phyloP scores from a whole-genome alignment of 148 eudicot genomes.

The Heliosperma pusillum region DNA sequence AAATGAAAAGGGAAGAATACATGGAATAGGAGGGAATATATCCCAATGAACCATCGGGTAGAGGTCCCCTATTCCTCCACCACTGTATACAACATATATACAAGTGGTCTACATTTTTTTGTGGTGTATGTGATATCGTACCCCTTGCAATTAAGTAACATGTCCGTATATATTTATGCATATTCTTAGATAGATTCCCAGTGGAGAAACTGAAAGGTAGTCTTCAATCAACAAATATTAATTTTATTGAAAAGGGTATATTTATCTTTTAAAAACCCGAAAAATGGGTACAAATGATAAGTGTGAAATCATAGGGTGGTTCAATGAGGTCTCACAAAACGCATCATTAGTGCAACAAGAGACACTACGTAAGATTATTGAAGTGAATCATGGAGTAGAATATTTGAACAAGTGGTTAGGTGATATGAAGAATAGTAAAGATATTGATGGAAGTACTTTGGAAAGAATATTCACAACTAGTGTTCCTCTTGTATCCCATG shows the following conservation, averaged over 20 bases:
- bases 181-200: neutral
- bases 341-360: conserved; percentile 43
- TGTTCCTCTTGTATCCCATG: conserved; percentile 64
- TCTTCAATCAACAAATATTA: neutral
- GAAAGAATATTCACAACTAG: conserved; percentile 43
- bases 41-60: neutral
- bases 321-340: conserved; percentile 43
- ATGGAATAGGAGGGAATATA: no score
- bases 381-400: conserved; percentile 47
- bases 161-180: neutral
- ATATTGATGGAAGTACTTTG: conserved; percentile 34
- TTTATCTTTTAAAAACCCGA: no score
- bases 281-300: conserved; percentile 16
- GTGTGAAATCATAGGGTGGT: conserved; percentile 38
- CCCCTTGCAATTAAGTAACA: neutral
- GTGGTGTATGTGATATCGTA: conserved; percentile 8
- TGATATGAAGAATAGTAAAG: conserved; percentile 15
- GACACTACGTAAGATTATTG: conserved; percentile 46
- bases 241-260: no score
- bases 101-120: neutral
- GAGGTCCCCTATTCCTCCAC: neutral
- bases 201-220: neutral
- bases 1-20: no score
- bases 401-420: conserved; percentile 54
- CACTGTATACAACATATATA: neutral